Evolutionary conservation across 352 stramenopile genomes (phyloP), one percentile per base, ranked within the genome.

Genomic region (Pythium biforme): DNA sequence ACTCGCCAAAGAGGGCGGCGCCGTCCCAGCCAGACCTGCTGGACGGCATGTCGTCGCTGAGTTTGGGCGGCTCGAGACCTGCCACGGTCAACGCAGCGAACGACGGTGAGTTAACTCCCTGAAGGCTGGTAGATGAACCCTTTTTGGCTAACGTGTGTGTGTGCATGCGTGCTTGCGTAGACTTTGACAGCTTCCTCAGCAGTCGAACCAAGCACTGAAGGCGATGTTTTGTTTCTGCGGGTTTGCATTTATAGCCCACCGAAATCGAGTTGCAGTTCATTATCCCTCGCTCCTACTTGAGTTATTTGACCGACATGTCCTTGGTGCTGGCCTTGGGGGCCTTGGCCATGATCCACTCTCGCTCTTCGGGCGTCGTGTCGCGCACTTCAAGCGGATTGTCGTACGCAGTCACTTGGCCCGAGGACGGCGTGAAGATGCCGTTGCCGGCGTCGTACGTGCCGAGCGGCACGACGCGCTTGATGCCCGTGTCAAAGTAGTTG

Each of bases 401-500:
- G 48, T 88, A 89, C 26, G 70, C 67, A 12, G 64, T 68, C 1
- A 89, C 74, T 20, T 77, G 76, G 6, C 61, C 76, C 1, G 75
- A 88, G 11, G 79, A 91, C 25, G 76, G 81, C 22, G 72, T 79
- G 72, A 76, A 91, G 59, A 93, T 88, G 29, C 84, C 81, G 46
- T 91, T 90, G 29, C 84, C 84, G 1, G 84, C 81, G 27, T 93
- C 83, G 58, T 83, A 93, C 1, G 81, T 86, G 1, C 84, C 84
- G 9, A 90, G 70, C 25, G 83, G 83, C 4, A 93, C 69, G 12
- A 87, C 74, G 26, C 82, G 76, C 29, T 78, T 66, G 48, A 91
- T 76, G 0, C 77, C 77, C 15, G 79, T 86, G 46, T 92, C 78
- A 47, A 89, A 90, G 58, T 90, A 92, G 58, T 88, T 74, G 33